phyloP scores from a whole-genome alignment of 2,329 filamentous ascomycete species.

The Fusarium domesticum region DNA sequence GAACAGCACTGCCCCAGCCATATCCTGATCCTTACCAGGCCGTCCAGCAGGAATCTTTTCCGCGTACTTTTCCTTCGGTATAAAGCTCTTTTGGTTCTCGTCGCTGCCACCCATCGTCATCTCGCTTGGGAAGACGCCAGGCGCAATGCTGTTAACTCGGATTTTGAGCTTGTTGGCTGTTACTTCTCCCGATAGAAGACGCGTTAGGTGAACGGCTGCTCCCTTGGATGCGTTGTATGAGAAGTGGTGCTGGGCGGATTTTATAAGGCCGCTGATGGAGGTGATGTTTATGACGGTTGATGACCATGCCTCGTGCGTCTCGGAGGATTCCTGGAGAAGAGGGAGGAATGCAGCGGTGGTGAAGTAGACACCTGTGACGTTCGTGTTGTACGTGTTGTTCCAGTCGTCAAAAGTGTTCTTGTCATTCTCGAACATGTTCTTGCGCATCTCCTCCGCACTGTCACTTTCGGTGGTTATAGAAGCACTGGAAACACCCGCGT shows the following conservation, averaged over 20 bases:
- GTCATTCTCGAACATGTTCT: constrained; percentile 66
- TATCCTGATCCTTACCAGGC: constrained; percentile 68
- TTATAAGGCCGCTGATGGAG: constrained; percentile 63
- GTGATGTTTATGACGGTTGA: constrained; percentile 65
- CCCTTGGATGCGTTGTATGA: constrained; percentile 64
- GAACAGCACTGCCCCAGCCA: constrained; percentile 65
- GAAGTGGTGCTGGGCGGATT: constrained; percentile 63
- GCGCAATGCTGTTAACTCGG: constrained; percentile 71
- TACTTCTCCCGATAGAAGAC: constrained; percentile 62
- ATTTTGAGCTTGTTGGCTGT: constrained; percentile 57
- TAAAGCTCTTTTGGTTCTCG: constrained; percentile 55
- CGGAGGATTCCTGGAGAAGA: constrained; percentile 53
- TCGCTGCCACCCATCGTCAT: constrained; percentile 59
- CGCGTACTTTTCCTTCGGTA: constrained; percentile 55
- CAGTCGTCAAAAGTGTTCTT: constrained; percentile 61
- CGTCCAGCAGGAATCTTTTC: constrained; percentile 61
- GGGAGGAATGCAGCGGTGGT: constrained; percentile 61
- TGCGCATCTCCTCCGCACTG: constrained; percentile 49
- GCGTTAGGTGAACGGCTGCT: constrained; percentile 60
- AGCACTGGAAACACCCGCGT: constrained; percentile 60
- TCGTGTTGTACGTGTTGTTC: constrained; percentile 69
- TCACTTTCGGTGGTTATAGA: constrained; percentile 54
- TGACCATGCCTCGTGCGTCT: constrained; percentile 46
- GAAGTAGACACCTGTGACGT: constrained; percentile 69
- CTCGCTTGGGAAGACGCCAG: constrained; percentile 68